Evolutionary conservation across 2,329 filamentous ascomycete species (phyloP).

Genomic region (Colletotrichum truncatum): DNA sequence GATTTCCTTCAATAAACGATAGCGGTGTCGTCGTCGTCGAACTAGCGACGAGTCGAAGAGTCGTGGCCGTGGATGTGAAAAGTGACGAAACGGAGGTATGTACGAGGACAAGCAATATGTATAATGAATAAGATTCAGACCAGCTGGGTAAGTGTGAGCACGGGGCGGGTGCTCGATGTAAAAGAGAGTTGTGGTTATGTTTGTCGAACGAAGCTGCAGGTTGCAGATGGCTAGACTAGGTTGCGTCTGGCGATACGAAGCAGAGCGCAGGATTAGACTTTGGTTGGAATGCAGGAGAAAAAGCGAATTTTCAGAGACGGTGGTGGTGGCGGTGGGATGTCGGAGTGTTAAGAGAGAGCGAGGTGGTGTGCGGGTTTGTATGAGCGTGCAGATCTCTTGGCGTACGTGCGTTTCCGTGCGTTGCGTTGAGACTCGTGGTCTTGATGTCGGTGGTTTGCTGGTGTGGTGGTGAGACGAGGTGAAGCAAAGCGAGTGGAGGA

Average conservation of each 20-base stretch:
- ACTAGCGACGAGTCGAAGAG: slow-evolving; percentile 15
- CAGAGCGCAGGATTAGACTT: background rate
- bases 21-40: slow-evolving; percentile 10
- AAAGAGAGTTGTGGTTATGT: background rate
- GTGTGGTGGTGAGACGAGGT: slow-evolving; percentile 17
- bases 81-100: too few species aligned
- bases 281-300: background rate
- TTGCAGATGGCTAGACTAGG: background rate
- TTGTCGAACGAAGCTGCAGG: background rate
- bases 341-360: slow-evolving; percentile 11
- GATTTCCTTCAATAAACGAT: background rate
- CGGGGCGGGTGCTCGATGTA: slow-evolving; percentile 7
- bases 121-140: slow-evolving; percentile 16
- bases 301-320: background rate
- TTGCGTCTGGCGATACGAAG: background rate
- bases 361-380: background rate
- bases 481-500: slow-evolving; percentile 1
- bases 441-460: background rate
- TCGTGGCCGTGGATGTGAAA: background rate
- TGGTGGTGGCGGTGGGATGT: slow-evolving; percentile 1
- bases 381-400: slow-evolving; percentile 22
- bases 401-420: slow-evolving; percentile 19
- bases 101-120: background rate
- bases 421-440: background rate
- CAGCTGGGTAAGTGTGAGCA: slow-evolving; percentile 8